Percentiles rank a stretch among this genome's conserved stretches.
phyloP scores from a whole-genome alignment of 75 land plant genomes.

The Chamaecyparis obtusa region DNA sequence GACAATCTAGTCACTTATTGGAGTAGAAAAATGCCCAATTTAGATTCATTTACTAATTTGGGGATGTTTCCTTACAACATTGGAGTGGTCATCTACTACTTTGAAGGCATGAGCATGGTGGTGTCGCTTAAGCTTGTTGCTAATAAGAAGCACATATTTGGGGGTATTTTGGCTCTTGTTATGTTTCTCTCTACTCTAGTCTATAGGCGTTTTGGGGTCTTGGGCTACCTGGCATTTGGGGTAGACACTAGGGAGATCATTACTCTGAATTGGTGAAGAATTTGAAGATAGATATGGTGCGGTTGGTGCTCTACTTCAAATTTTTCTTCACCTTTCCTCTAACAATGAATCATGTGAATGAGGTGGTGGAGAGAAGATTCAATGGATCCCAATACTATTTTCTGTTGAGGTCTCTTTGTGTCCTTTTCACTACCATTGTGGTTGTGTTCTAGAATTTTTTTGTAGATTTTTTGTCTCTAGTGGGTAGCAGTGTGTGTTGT shows the following conservation, averaged over 20 bases:
- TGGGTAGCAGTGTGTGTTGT: constrained; percentile 89
- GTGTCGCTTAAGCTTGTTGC: constrained; percentile 67
- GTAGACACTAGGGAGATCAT: constrained; percentile 76
- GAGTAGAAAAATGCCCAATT: constrained; percentile 9
- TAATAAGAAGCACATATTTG: constrained; percentile 62
- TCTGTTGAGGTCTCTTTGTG: no score
- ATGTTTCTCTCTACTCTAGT: constrained; percentile 54
- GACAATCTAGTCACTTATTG: constrained; percentile 43
- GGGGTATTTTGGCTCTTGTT: constrained; percentile 42
- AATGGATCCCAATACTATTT: no score
- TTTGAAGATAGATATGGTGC: constrained; percentile 44
- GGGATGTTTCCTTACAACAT: constrained; percentile 55
- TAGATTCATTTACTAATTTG: constrained; percentile 28
- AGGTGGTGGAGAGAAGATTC: no score
- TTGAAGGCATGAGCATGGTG: constrained; percentile 87
- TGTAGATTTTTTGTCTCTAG: constrained; percentile 78
- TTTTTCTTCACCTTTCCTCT: constrained; percentile 85
- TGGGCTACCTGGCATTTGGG: constrained; percentile 92
- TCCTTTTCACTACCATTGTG: no score
- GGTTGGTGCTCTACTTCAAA: constrained; percentile 66
- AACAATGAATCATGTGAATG: constrained; percentile 90
- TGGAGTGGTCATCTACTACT: constrained; percentile 85
- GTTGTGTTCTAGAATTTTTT: no score
- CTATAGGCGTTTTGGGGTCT: constrained; percentile 55
- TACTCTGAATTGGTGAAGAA: constrained; percentile 75